These are phyloP conservation scores for Forsythia viridissima DNA, from an alignment of 257 asterid genomes.

Conservation along the genomic window DNA sequence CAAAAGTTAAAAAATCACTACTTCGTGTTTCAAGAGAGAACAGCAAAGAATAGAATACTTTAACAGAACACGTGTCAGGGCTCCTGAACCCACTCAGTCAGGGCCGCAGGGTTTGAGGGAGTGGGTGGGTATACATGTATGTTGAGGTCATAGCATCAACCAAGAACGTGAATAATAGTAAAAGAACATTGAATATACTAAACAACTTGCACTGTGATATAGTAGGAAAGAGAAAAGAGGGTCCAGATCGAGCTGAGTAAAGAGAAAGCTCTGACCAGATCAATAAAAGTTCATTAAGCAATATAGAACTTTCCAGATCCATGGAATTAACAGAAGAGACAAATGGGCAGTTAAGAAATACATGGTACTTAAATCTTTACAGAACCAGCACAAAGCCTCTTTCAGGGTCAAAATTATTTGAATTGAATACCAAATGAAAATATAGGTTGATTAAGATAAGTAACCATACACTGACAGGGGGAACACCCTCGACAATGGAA, in stretches of 20 bases:
- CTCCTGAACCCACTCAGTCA: background rate
- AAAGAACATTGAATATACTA: background rate
- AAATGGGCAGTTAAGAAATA: background rate
- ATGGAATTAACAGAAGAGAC: conserved; percentile 5
- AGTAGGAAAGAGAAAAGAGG: conserved; percentile 5
- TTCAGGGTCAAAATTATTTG: background rate
- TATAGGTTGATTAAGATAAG: background rate
- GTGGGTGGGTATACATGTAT: background rate
- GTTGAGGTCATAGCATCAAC: background rate
- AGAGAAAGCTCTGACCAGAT: conserved; percentile 9
- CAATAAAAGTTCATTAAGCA: background rate
- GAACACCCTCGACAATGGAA: conserved; percentile 37
- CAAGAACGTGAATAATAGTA: background rate
- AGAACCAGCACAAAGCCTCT: background rate
- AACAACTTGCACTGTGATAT: background rate
- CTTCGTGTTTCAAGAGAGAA: conserved; percentile 2
- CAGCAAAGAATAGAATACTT: background rate
- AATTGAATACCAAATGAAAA: background rate
- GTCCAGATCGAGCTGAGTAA: background rate
- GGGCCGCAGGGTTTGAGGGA: background rate
- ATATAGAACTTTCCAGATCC: background rate
- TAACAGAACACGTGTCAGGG: conserved; percentile 1
- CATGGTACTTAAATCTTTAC: background rate
- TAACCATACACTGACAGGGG: conserved; percentile 29
- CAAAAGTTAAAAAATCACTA: conserved; percentile 12